phyloP scores from a whole-genome alignment of 1,139 yeast genomes.

The Ogataea hybrid region DNA sequence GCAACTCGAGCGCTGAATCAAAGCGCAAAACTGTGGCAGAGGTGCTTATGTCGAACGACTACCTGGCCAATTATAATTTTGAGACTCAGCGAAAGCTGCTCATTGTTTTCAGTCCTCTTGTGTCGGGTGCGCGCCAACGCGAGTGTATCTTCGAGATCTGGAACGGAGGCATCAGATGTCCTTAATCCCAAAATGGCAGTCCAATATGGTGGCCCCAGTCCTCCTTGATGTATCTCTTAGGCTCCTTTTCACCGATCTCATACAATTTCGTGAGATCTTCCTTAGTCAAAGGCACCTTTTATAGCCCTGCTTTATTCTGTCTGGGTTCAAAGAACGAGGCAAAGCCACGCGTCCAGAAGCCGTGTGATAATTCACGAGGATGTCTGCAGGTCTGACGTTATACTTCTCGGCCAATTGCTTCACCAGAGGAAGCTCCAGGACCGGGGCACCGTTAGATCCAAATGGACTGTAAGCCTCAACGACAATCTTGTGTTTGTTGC shows the following conservation, averaged over 20 bases:
- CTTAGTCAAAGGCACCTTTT: slow-evolving; percentile 19
- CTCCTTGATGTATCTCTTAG: slow-evolving; percentile 37
- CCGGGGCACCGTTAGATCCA: slow-evolving; percentile 55
- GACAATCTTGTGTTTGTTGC: slow-evolving; percentile 43
- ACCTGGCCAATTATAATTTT: slow-evolving; percentile 31
- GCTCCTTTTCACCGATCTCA: slow-evolving; percentile 43
- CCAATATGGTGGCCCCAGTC: slow-evolving; percentile 25
- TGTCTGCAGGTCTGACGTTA: slow-evolving; percentile 41
- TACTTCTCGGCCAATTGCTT: slow-evolving; percentile 45
- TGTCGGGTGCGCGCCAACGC: slow-evolving; percentile 17
- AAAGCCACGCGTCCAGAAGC: slow-evolving; percentile 51
- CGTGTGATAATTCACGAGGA: slow-evolving; percentile 53
- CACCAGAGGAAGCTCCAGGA: slow-evolving; percentile 43
- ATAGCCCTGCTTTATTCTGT: slow-evolving; percentile 32
- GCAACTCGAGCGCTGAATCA: not conserved
- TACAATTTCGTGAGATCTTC: slow-evolving; percentile 45
- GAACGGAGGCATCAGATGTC: slow-evolving; percentile 34
- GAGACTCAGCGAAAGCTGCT: slow-evolving; percentile 28
- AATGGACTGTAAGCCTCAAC: slow-evolving; percentile 61
- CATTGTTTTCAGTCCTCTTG: slow-evolving; percentile 30
- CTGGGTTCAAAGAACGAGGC: slow-evolving; percentile 47
- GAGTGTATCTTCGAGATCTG: slow-evolving; percentile 31
- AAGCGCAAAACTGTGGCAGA: slow-evolving; percentile 19
- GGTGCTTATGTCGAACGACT: slow-evolving; percentile 25
- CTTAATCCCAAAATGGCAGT: slow-evolving; percentile 16